Conservation (phyloP, 768 basidiomycete species). For the Terana coerulea region DNA sequence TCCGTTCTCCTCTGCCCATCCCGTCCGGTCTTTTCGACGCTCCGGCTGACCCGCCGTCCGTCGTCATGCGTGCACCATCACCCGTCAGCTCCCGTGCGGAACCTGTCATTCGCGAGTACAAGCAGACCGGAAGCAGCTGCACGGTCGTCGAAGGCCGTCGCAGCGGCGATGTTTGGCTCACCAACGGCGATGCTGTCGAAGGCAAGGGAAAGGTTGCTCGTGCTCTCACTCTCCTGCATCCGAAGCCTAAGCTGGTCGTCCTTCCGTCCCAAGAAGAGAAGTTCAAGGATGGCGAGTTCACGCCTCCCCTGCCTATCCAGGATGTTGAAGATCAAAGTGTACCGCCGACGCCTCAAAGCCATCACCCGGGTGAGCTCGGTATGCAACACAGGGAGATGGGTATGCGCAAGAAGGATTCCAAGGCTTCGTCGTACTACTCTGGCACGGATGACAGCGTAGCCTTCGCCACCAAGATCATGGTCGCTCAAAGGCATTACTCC, state of each 20-base stretch:
- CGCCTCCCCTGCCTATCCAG: conserved; percentile 62
- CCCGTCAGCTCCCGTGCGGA: conserved; percentile 36
- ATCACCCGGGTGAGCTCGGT: conserved; percentile 55
- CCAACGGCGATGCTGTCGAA: conserved; percentile 68
- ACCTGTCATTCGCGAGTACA: conserved; percentile 52
- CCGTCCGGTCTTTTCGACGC: conserved; percentile 62
- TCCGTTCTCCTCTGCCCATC: conserved; percentile 62
- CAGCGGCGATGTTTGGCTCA: conserved; percentile 72
- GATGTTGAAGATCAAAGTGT: conserved; percentile 43
- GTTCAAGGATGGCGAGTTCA: conserved; percentile 35
- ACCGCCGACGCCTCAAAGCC: conserved; percentile 51
- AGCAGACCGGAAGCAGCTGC: conserved; percentile 55
- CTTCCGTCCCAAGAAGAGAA: conserved; percentile 52
- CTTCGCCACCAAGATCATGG: conserved; percentile 58
- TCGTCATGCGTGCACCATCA: conserved; percentile 41
- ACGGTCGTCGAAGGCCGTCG: conserved; percentile 69
- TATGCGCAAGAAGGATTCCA: conserved; percentile 42
- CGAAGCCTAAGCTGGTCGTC: conserved; percentile 65
- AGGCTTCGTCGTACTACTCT: conserved; percentile 52
- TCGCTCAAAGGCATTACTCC: conserved; percentile 72
- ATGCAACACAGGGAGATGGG: conserved; percentile 22
- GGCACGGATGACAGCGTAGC: conserved; percentile 47
- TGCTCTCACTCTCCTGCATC: conserved; percentile 57
- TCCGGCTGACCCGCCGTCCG: conserved; percentile 38
- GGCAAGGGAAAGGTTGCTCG: conserved; percentile 60